These are phyloP conservation scores for Fusarium anthophilum DNA, from an alignment of 2,329 filamentous ascomycete genomes.

Conservation along the genomic window DNA sequence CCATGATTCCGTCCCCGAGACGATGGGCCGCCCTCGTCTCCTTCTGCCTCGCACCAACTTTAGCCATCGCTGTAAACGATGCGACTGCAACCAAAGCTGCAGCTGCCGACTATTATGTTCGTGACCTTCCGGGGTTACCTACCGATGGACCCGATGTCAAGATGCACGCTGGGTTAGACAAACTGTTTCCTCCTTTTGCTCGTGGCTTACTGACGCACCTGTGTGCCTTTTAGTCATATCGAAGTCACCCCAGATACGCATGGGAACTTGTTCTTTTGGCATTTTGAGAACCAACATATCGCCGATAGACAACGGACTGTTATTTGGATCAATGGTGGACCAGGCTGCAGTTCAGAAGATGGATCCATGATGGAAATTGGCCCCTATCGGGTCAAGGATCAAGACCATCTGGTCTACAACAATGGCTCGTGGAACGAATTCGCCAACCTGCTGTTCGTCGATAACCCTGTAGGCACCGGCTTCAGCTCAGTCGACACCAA, in stretches of 20 bases:
- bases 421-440: slow-evolving; percentile 99
- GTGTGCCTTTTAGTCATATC: slow-evolving; percentile 73
- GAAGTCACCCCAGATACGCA: slow-evolving; percentile 86
- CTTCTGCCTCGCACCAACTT: slow-evolving; percentile 55
- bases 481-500: slow-evolving; percentile 96
- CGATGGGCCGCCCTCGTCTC: slow-evolving; percentile 47
- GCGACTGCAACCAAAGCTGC: slow-evolving; percentile 39
- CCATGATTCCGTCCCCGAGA: slow-evolving; percentile 37
- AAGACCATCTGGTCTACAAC: slow-evolving; percentile 78
- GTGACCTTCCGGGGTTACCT: slow-evolving; percentile 84
- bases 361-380: slow-evolving; percentile 96
- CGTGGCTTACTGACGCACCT: slow-evolving; percentile 35
- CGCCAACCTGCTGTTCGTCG: slow-evolving; percentile 94
- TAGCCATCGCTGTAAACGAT: slow-evolving; percentile 44
- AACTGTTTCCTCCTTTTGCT: not conserved
- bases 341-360: slow-evolving; percentile 97
- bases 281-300: slow-evolving; percentile 95
- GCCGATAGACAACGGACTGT: slow-evolving; percentile 90
- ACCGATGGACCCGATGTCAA: slow-evolving; percentile 77
- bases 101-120: slow-evolving; percentile 87
- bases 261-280: slow-evolving; percentile 98
- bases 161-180: slow-evolving; percentile 94
- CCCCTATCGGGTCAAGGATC: slow-evolving; percentile 85
- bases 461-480: slow-evolving; percentile 95
- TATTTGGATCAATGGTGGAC: slow-evolving; percentile 96